These are phyloP conservation scores for Talaromyces adpressus DNA, from an alignment of 495 filamentous ascomycete genomes.

Conservation along the genomic window DNA sequence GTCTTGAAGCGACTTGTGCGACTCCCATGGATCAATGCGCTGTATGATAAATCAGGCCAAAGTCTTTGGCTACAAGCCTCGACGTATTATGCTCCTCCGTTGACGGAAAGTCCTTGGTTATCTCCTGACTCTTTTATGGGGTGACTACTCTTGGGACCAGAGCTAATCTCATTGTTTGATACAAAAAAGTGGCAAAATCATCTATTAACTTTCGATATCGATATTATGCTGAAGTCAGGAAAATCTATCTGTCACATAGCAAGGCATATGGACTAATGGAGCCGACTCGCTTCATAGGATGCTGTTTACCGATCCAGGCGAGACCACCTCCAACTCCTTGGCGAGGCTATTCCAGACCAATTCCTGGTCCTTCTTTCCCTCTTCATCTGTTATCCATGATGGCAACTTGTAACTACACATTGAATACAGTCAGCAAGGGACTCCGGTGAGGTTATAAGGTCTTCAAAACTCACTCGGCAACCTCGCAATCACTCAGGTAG, in stretches of 20 bases:
- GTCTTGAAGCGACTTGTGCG: not conserved
- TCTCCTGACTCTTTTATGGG: not conserved
- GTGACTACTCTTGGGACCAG: not conserved
- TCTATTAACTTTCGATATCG: not conserved
- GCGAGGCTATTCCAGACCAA: conserved; percentile 31
- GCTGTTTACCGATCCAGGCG: conserved; percentile 11
- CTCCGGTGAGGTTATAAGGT: not conserved
- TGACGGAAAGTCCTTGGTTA: not conserved
- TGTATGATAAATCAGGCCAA: not conserved
- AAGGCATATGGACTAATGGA: not conserved
- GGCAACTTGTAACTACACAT: conserved; percentile 12
- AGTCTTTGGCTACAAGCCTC: conserved; percentile 1
- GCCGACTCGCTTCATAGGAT: not conserved
- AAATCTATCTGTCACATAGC: not conserved
- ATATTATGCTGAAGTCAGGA: not conserved
- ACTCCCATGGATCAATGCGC: conserved; percentile 1
- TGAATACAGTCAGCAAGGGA: not conserved
- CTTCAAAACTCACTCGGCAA: conserved; percentile 15
- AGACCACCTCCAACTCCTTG: conserved; percentile 10
- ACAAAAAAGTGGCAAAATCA: not conserved
- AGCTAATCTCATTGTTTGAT: not conserved
- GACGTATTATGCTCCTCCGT: not conserved
- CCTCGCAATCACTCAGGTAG: conserved; percentile 15
- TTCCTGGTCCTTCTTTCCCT: conserved; percentile 29
- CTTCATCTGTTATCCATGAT: conserved; percentile 19